phyloP scores from a whole-genome alignment of 495 filamentous ascomycete genomes.

The Aspergillus haitiensis region DNA sequence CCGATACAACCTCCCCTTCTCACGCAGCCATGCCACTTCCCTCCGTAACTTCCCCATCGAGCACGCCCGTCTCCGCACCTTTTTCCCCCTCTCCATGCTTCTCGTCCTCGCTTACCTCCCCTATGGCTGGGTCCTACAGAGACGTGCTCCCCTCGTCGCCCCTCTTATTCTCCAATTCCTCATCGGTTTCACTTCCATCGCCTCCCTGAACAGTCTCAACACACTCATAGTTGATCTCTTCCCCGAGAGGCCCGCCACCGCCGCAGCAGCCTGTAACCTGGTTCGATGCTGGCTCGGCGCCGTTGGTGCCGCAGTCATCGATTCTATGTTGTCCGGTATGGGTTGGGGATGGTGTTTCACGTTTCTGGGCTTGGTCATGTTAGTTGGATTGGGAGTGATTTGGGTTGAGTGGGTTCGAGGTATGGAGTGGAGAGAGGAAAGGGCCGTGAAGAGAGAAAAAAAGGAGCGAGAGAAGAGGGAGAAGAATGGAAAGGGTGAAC shows the following conservation, averaged over 20 bases:
- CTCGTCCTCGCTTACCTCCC: conserved; percentile 44
- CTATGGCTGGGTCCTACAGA: conserved; percentile 60
- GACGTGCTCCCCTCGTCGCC: conserved; percentile 44
- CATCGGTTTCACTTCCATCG: conserved; percentile 53
- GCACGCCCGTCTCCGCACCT: conserved; percentile 51
- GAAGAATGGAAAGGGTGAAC: neutral
- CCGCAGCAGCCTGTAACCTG: conserved; percentile 67
- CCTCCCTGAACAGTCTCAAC: conserved; percentile 43
- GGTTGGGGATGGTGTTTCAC: conserved; percentile 65
- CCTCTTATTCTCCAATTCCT: conserved; percentile 58
- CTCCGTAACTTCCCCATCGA: conserved; percentile 61
- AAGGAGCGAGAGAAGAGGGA: conserved; percentile 6
- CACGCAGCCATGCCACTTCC: conserved; percentile 49
- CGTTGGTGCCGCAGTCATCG: conserved; percentile 57
- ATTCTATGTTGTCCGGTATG: conserved; percentile 59
- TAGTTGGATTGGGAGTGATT: conserved; percentile 39
- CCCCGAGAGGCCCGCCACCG: conserved; percentile 54
- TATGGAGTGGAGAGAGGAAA: conserved; percentile 43
- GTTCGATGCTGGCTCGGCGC: conserved; percentile 64
- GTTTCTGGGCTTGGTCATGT: conserved; percentile 34
- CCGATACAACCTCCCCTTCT: conserved; percentile 46
- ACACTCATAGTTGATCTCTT: conserved; percentile 63
- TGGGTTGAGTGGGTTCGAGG: conserved; percentile 37
- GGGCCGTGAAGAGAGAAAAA: conserved; percentile 21
- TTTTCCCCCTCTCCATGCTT: conserved; percentile 46